These are phyloP conservation scores for Cyberlindnera mycetangii DNA, from an alignment of 805 yeast genomes.

Conservation along the genomic window DNA sequence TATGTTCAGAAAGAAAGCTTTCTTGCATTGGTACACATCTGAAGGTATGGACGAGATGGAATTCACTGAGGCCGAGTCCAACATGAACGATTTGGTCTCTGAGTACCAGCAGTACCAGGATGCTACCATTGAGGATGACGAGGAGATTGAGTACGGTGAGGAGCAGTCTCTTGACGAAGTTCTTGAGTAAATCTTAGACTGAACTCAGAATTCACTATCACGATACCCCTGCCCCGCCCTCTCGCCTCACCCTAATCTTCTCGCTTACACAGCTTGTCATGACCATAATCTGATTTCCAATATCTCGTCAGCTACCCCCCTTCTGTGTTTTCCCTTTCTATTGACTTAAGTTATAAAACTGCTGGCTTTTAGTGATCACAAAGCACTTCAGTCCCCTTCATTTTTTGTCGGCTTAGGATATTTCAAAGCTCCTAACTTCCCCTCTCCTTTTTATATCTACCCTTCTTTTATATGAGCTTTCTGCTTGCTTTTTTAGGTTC, in stretches of 20 bases:
- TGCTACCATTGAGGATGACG: conserved; percentile 82
- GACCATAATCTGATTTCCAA: neutral
- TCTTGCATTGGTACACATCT: conserved; percentile 99
- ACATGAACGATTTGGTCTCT: conserved; percentile 93
- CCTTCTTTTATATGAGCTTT: conserved; percentile 4
- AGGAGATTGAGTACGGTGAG: conserved; percentile 33
- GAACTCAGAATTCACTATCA: conserved; percentile 1
- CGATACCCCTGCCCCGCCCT: conserved; percentile 7
- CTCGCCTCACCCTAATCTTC: neutral
- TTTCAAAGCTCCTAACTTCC: neutral
- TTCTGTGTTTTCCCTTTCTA: neutral
- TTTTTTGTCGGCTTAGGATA: conserved; percentile 3
- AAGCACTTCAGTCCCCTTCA: conserved; percentile 1
- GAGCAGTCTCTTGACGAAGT: conserved; percentile 31
- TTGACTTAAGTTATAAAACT: neutral
- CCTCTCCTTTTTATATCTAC: neutral
- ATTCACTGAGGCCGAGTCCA: conserved; percentile 97
- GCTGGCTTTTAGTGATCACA: conserved; percentile 3
- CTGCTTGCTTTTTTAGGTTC: conserved; percentile 10
- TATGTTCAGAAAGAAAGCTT: conserved; percentile 98
- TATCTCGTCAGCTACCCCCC: neutral
- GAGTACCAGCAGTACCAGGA: conserved; percentile 96
- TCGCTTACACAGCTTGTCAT: neutral
- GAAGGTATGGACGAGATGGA: conserved; percentile 99
- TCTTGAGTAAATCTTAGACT: conserved; percentile 25